A percentile compares a stretch with the other conserved stretches of the same genome.
These are phyloP conservation scores for Alternaria angustiovoidea DNA, from an alignment of 2,329 filamentous ascomycete species.

Conservation along the genomic window DNA sequence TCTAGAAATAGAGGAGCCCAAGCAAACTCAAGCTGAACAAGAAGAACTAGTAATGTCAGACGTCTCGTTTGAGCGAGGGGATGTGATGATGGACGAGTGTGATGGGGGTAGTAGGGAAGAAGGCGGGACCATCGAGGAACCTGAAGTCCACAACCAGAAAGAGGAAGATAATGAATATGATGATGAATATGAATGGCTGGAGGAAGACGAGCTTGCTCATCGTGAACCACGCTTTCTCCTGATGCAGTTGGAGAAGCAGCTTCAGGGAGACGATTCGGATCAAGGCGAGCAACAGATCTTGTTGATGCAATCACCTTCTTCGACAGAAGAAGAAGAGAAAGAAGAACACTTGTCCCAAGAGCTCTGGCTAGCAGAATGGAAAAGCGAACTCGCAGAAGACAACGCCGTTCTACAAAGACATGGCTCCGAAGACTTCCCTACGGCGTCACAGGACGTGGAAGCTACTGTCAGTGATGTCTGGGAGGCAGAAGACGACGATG, in stretches of 20 bases:
- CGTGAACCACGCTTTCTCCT: background rate
- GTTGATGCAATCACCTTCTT: background rate
- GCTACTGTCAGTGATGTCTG: constrained; percentile 28
- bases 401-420: constrained; percentile 5
- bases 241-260: too few relatives aligned
- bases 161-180: background rate
- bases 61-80: background rate
- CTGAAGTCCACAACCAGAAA: background rate
- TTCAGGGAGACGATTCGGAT: background rate
- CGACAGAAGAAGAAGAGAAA: background rate
- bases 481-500: constrained; percentile 44
- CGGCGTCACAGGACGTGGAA: constrained; percentile 31
- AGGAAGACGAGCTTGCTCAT: background rate
- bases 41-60: background rate
- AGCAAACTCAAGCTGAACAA: background rate
- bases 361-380: background rate
- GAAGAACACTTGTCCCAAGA: background rate
- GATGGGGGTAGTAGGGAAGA: background rate
- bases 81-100: background rate
- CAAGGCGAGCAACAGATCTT: background rate
- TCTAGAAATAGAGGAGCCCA: constrained; percentile 11
- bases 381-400: background rate
- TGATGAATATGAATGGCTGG: background rate
- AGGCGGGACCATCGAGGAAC: background rate
- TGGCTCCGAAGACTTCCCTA: constrained; percentile 47